Evolutionary conservation across 202 grass and related monocot genomes (phyloP).

Genomic region (Carex sylvatica): DNA sequence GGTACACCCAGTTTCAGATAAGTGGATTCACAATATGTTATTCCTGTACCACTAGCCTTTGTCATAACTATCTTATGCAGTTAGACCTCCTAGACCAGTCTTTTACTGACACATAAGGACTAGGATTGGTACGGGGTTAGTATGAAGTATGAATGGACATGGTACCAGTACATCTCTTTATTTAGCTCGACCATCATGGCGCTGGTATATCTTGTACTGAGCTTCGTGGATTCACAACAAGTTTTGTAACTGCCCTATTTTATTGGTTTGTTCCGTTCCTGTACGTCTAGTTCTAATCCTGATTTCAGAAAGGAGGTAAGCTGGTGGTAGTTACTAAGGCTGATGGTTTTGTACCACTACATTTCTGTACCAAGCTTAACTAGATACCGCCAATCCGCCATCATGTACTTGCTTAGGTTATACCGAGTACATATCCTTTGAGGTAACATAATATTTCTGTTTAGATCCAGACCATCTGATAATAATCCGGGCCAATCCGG

Average conservation of each 20-base stretch:
- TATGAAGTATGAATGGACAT: slow-evolving; percentile 6
- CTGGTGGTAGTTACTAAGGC: not conserved
- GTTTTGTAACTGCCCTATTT: not conserved
- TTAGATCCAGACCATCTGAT: too few relatives aligned
- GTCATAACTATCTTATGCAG: not conserved
- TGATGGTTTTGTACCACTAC: not conserved
- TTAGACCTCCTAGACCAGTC: not conserved
- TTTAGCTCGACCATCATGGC: not conserved
- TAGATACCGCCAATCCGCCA: not conserved
- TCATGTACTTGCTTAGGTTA: not conserved
- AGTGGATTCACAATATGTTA: not conserved
- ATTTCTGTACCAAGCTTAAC: not conserved
- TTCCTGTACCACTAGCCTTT: not conserved
- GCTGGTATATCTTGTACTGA: not conserved
- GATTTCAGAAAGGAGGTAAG: not conserved
- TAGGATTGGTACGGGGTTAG: not conserved
- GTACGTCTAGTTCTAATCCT: not conserved
- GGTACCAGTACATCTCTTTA: not conserved
- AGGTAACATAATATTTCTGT: too few relatives aligned
- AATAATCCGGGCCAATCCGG: too few relatives aligned
- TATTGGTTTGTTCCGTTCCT: not conserved
- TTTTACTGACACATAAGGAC: not conserved
- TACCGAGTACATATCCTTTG: slow-evolving; percentile 2
- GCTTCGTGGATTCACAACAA: not conserved
- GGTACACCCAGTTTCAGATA: not conserved